phyloP scores from a whole-genome alignment of 2,329 filamentous ascomycete species.

The Pyricularia sp. region DNA sequence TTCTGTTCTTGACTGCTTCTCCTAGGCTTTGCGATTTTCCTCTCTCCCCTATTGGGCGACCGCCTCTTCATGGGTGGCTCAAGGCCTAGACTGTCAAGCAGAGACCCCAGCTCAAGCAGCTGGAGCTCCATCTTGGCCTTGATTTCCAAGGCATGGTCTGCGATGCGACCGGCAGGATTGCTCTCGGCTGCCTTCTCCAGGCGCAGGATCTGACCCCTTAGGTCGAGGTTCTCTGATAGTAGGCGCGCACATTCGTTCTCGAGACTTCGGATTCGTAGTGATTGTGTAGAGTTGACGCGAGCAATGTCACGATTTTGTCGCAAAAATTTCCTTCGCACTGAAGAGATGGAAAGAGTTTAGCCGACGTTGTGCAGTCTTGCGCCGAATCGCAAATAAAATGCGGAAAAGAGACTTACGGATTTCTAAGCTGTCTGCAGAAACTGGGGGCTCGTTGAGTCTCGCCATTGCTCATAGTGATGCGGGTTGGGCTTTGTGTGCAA shows the following conservation, averaged over 20 bases:
- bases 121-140: slow-evolving; percentile 64
- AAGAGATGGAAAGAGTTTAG: background rate
- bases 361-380: background rate
- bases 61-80: slow-evolving; percentile 46
- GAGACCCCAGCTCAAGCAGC: slow-evolving; percentile 56
- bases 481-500: background rate
- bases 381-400: background rate
- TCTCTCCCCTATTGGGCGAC: slow-evolving; percentile 20
- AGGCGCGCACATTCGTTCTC: slow-evolving; percentile 68
- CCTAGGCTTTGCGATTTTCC: slow-evolving; percentile 30
- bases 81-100: slow-evolving; percentile 57
- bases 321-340: slow-evolving; percentile 71
- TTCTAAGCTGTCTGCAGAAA: slow-evolving; percentile 61
- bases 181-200: slow-evolving; percentile 60
- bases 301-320: slow-evolving; percentile 80
- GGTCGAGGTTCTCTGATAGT: slow-evolving; percentile 68
- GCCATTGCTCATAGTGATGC: slow-evolving; percentile 51
- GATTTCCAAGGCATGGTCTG: slow-evolving; percentile 59
- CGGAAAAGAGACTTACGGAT: slow-evolving; percentile 45
- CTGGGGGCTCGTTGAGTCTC: slow-evolving; percentile 66
- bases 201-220: slow-evolving; percentile 61
- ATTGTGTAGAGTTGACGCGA: slow-evolving; percentile 68
- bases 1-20: slow-evolving; percentile 34
- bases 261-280: slow-evolving; percentile 65
- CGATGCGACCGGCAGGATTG: slow-evolving; percentile 47